Evolutionary conservation across 495 filamentous ascomycete genomes (phyloP).

Genomic region (Xylaria scruposa): DNA sequence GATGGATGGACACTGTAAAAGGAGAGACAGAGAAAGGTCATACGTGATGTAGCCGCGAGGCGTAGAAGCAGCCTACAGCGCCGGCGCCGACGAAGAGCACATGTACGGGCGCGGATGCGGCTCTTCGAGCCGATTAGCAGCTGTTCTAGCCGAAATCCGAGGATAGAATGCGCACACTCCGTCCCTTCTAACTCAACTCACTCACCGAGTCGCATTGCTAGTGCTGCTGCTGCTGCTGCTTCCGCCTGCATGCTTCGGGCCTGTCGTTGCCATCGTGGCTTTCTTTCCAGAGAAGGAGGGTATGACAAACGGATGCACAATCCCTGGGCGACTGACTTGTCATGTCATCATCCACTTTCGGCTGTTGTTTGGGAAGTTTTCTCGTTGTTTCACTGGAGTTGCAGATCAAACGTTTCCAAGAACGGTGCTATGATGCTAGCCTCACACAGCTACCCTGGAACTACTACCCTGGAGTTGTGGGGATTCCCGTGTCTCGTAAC

Average conservation of each 20-base stretch:
- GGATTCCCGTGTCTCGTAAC: slow-evolving; percentile 18
- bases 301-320: neutral
- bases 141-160: neutral
- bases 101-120: slow-evolving; percentile 42
- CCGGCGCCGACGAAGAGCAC: slow-evolving; percentile 65
- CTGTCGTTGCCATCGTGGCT: neutral
- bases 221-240: neutral
- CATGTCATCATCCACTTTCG: neutral
- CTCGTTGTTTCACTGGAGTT: neutral
- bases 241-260: neutral
- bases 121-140: slow-evolving; percentile 35
- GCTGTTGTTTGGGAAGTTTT: neutral
- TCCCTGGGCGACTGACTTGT: neutral
- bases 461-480: slow-evolving; percentile 13
- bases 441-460: neutral
- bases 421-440: neutral
- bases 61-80: slow-evolving; percentile 66
- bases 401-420: neutral
- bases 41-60: slow-evolving; percentile 60
- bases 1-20: neutral
- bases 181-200: neutral
- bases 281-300: neutral
- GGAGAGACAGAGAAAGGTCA: slow-evolving; percentile 29
- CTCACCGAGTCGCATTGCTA: slow-evolving; percentile 5
- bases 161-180: no score